These are phyloP conservation scores for Eucalyptus grandis DNA, from an alignment of 345 rosid species.

Conservation along the genomic window DNA sequence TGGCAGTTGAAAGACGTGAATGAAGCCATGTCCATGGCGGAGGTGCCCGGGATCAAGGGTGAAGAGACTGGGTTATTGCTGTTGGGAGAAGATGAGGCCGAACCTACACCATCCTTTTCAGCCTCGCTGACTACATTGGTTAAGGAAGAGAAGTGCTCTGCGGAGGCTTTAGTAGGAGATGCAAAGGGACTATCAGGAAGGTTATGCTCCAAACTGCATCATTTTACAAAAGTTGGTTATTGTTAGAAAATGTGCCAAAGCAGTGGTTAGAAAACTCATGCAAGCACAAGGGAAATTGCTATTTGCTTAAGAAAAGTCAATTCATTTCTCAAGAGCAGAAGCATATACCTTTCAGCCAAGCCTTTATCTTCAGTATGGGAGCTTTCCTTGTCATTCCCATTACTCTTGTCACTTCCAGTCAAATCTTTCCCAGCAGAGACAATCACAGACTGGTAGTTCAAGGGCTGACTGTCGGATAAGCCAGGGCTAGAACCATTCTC, in stretches of 20 bases:
- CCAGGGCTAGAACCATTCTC: conserved; percentile 25
- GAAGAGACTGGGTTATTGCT: conserved; percentile 22
- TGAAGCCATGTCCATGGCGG: conserved; percentile 40
- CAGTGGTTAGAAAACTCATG: not conserved
- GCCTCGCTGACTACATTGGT: conserved; percentile 4
- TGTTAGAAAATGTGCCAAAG: not conserved
- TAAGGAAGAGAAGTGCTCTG: conserved; percentile 18
- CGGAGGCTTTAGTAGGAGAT: conserved; percentile 25
- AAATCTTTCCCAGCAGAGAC: conserved; percentile 9
- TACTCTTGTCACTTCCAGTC: conserved; percentile 11
- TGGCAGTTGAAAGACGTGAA: conserved; percentile 72
- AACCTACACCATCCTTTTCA: conserved; percentile 16
- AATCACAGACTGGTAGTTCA: not conserved
- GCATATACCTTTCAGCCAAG: conserved; percentile 24
- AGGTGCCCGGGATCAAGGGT: conserved; percentile 15
- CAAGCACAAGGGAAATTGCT: not conserved
- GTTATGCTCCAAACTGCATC: conserved; percentile 49
- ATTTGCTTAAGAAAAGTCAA: not conserved
- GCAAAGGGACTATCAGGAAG: conserved; percentile 76
- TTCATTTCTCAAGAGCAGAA: not conserved
- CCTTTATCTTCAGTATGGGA: conserved; percentile 7
- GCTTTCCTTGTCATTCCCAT: conserved; percentile 18
- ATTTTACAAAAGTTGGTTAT: not conserved
- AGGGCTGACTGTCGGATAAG: not conserved
- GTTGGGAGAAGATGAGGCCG: conserved; percentile 5